Conservation (phyloP, 2,329 filamentous ascomycete genomes). For the Arachnomyces sp. region DNA sequence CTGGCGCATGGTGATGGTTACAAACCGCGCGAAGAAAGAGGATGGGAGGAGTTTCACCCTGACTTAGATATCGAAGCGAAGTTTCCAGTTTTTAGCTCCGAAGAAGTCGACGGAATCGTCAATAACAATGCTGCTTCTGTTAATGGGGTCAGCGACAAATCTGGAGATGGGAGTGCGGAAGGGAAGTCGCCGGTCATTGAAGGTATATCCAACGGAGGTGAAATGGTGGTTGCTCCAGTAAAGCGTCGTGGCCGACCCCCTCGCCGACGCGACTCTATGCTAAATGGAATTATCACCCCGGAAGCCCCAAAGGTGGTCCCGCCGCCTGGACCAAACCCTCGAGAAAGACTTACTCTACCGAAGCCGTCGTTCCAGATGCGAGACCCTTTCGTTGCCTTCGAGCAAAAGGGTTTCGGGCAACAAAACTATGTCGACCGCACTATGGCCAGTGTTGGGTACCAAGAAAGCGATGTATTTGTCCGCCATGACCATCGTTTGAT, state of each 20-base stretch:
- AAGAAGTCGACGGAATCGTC: constrained; percentile 72
- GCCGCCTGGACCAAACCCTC: constrained; percentile 41
- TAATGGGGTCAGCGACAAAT: constrained; percentile 16
- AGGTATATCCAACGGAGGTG: constrained; percentile 32
- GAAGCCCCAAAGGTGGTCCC: constrained; percentile 45
- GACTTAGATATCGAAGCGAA: constrained; percentile 81
- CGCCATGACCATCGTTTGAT: constrained; percentile 66
- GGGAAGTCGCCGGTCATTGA: constrained; percentile 30
- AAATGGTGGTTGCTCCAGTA: constrained; percentile 33
- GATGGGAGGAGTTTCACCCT: constrained; percentile 96
- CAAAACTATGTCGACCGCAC: constrained; percentile 90
- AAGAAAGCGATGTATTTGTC: constrained; percentile 84
- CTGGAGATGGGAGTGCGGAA: constrained; percentile 17
- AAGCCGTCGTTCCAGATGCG: constrained; percentile 40
- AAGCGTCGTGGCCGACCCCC: constrained; percentile 57
- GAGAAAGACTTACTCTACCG: constrained; percentile 41
- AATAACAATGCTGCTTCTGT: constrained; percentile 26
- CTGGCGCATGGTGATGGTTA: constrained; percentile 91
- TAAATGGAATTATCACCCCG: constrained; percentile 51
- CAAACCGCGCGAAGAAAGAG: constrained; percentile 91
- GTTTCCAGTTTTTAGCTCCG: constrained; percentile 69
- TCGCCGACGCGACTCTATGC: constrained; percentile 53
- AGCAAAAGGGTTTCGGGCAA: constrained; percentile 76
- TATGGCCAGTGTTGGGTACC: constrained; percentile 93
- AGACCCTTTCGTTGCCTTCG: constrained; percentile 45